Evolutionary conservation across 2,329 filamentous ascomycete genomes (phyloP), one percentile per base, ranked within the genome.

Genomic region (Claviceps sp.): DNA sequence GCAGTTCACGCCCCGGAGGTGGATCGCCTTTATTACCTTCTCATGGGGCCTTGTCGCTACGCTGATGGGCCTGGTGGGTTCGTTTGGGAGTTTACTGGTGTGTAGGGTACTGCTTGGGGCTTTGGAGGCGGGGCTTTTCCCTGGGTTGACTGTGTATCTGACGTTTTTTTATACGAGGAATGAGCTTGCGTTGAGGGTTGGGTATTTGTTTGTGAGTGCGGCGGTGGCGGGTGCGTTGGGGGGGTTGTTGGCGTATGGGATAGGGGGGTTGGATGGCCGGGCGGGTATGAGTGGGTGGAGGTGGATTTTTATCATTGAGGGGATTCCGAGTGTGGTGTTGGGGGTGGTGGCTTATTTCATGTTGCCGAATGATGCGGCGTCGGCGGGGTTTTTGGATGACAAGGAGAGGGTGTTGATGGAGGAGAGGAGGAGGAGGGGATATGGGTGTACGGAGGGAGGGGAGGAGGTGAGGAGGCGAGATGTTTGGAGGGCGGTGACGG

Each of bases 131-230:
- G 84, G 84, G 0, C 68, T 87, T 0, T 87, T 87, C 57, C 84
- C 85, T 0, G 84, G 84, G 0, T 67, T 85, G 57, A 81, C 78
- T 5, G 68, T 84, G 17, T 87, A 87, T 58, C 72, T 89, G 17
- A 88, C 85, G 0, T 77, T 88, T 57, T 89, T 87, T 71, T 89
- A 89, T 68, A 85, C 80, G 47, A 85, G 84, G 61, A 74, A 76
- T 30, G 85, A 89, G 65, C 75, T 89, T 1, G 85, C 84, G 4
- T 67, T 88, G 43, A 79, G 86, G 2, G 81, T 88, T 3, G 84
- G 82, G 1, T 88, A 87, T 58, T 73, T 89, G 0, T 88, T 89
- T 61, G 81, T 85, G 49, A 79, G 75, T 44, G 78, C 85, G 1
- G 85, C 86, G 1, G 70, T 87, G 3, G 84, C 85, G 0, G 86